Conservation (phyloP, 148 eudicot species). For the Linanthus parryae region DNA sequence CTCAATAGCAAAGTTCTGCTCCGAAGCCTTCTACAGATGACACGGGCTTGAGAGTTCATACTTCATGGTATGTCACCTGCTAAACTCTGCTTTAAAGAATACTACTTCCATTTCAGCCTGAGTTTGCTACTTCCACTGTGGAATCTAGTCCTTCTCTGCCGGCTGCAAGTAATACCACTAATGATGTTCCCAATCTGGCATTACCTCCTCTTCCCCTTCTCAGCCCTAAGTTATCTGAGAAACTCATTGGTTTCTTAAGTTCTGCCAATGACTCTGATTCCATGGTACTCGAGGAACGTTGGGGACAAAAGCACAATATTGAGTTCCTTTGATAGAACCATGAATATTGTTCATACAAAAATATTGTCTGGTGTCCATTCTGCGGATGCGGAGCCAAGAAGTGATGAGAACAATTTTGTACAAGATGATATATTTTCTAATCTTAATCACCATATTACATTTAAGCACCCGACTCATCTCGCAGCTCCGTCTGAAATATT, state of each 20-base stretch:
- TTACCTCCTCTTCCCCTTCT: constrained; percentile 56
- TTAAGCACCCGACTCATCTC: constrained; percentile 87
- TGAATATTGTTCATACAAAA: constrained; percentile 44
- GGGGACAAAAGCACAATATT: constrained; percentile 35
- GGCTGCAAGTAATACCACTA: constrained; percentile 32
- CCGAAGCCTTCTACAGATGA: constrained; percentile 24
- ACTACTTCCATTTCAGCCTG: constrained; percentile 27
- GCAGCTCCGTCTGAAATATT: constrained; percentile 79
- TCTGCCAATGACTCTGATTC: constrained; percentile 26
- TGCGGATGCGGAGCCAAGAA: constrained; percentile 27
- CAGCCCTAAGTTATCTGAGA: constrained; percentile 60
- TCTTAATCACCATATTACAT: constrained; percentile 39
- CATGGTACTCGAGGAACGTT: constrained; percentile 25
- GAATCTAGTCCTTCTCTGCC: constrained; percentile 37
- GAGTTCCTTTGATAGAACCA: constrained; percentile 66
- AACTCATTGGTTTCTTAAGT: constrained; percentile 34
- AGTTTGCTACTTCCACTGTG: constrained; percentile 23
- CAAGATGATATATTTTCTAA: constrained; percentile 42
- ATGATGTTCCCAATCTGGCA: constrained; percentile 37
- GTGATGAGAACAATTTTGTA: constrained; percentile 34
- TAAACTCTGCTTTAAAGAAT: constrained; percentile 32
- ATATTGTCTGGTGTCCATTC: constrained; percentile 36
- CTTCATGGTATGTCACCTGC: constrained; percentile 31
- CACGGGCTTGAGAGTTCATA: constrained; percentile 29
- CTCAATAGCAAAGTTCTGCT: constrained; percentile 38